Evolutionary conservation across 2,329 filamentous ascomycete species (phyloP), one percentile per base, ranked within the genome.

Genomic region (Capronia americana): DNA sequence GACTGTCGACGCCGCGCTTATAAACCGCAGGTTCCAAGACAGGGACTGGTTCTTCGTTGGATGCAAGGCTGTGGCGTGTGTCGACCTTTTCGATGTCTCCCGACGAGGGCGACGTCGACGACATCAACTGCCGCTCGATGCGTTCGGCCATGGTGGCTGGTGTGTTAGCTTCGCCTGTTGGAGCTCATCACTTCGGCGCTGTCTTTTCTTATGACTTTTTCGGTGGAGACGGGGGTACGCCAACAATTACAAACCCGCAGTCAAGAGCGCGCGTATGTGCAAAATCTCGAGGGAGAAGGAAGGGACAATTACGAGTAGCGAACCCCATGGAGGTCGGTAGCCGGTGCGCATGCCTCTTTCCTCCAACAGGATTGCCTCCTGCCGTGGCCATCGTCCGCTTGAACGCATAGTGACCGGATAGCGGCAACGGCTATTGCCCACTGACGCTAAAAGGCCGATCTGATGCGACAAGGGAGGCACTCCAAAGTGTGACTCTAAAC

Each of bases 11-110:
- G 20, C 41, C 28, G 38, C 14, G 41, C 48, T 60, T 58, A 26
- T 44, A 26, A 24, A 51, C 34, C 12, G 60, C 34, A 38, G 58
- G 57, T 54, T 67, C 67, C 17, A 67, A 34, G 26, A 50, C 55
- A 7, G 63, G 63, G 2, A 66, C 38, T 12, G 68, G 65, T 41
- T 63, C 59, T 55, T 65, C 66, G 32, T 63, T 64, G 30, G 60
- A 54, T n/a, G 23, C 63, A 24, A 63, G 58, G 54, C 63, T 68
- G 28, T 64, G 46, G 32, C 32, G 20, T 17, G 23, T 55, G 5
- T 66, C 57, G 48, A 68, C 46, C 44, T 66, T 63, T 12, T 65
- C 62, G n/a, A 17, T 28, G 30, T 51, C 44, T 41, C 17, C 54
- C n/a, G 51, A 26, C n/a, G 57, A 24, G n/a, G 59, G 38, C 20